Conservation (phyloP, 2,329 filamentous ascomycete genomes). For the Arthroderma sp. region DNA sequence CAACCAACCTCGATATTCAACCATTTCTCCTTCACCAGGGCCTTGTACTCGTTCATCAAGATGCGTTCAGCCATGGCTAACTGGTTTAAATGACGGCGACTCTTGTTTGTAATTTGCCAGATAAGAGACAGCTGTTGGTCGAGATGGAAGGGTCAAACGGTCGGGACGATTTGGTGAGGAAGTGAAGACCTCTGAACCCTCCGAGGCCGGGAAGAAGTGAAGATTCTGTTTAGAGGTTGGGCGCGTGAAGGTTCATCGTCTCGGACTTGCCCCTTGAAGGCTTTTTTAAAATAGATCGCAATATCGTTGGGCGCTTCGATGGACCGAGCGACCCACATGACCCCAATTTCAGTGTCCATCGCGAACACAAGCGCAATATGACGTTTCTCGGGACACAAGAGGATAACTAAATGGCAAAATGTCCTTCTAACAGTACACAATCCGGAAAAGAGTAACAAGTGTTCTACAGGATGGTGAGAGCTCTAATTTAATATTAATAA, state of each 20-base stretch:
- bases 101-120: neutral
- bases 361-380: neutral
- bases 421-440: too few relatives aligned
- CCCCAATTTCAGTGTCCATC: neutral
- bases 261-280: neutral
- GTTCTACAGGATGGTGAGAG: too few relatives aligned
- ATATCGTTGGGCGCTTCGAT: neutral
- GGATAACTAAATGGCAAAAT: too few relatives aligned
- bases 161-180: neutral
- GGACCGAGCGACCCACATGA: conserved; percentile 1
- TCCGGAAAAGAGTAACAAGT: too few relatives aligned
- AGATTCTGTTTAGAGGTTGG: neutral
- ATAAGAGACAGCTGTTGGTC: neutral
- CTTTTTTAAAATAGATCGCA: neutral
- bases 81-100: neutral
- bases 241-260: neutral
- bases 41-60: conserved; percentile 77
- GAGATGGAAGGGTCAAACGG: neutral
- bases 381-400: neutral
- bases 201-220: neutral
- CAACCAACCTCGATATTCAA: conserved; percentile 66
- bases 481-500: too few relatives aligned
- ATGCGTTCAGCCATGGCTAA: conserved; percentile 56
- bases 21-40: conserved; percentile 81
- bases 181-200: neutral